Conservation (phyloP, 2,329 filamentous ascomycete species). For the Fusarium coffeatum region DNA sequence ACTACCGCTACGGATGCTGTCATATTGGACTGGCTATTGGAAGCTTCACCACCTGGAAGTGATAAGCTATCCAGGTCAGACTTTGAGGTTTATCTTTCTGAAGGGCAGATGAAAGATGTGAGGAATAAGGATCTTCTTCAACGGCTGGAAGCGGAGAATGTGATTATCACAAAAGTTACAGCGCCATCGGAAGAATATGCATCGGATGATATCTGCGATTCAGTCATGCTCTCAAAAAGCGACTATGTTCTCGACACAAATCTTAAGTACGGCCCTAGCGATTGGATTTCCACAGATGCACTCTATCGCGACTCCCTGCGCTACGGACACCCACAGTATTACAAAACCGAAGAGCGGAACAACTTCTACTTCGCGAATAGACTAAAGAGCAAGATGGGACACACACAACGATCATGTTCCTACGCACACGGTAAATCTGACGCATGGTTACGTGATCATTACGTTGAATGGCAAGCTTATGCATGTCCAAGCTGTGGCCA, state of each 20-base stretch:
- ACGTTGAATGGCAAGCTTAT: background rate
- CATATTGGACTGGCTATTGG: background rate
- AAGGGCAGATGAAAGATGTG: background rate
- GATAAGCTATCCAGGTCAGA: background rate
- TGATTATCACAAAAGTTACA: fast-evolving
- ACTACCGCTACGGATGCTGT: background rate
- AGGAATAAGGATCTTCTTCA: background rate
- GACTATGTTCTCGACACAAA: slow-evolving; percentile 10
- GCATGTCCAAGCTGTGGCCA: background rate
- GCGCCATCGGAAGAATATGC: fast-evolving
- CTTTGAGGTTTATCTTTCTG: background rate
- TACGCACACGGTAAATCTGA: slow-evolving; percentile 5
- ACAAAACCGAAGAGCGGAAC: background rate
- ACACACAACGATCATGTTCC: background rate
- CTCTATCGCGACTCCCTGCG: slow-evolving; percentile 15
- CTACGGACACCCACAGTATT: background rate
- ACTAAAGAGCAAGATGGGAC: background rate
- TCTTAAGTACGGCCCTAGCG: background rate
- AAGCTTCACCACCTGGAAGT: fast-evolving
- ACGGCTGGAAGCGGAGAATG: background rate
- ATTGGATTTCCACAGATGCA: background rate
- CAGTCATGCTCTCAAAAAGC: background rate
- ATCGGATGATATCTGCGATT: background rate
- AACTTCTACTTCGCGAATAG: background rate
- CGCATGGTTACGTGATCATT: background rate